Conservation (phyloP, 2,329 filamentous ascomycete species). For the Colletotrichum endophyticum region DNA sequence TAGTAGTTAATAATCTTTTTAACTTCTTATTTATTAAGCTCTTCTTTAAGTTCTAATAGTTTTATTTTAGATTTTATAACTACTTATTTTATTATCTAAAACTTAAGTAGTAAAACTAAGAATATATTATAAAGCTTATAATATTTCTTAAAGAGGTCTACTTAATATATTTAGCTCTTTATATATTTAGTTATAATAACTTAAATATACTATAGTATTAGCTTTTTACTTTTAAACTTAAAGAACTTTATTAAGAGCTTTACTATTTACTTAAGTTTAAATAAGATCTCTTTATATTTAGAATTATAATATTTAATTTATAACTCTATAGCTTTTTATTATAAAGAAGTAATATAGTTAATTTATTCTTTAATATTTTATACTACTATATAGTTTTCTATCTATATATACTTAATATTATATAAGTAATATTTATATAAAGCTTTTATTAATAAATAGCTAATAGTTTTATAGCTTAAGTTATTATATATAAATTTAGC, state of each 20-base stretch:
- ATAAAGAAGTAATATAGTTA: background rate
- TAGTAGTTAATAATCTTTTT: background rate
- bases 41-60: background rate
- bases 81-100: background rate
- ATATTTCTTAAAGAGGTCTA: background rate
- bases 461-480: too few species aligned
- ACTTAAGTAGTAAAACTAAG: background rate
- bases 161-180: background rate
- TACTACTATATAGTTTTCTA: background rate
- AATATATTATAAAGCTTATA: background rate
- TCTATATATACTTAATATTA: background rate
- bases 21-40: background rate
- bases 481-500: conserved; percentile 4
- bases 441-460: background rate
- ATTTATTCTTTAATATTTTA: background rate
- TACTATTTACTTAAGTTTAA: background rate
- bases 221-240: background rate
- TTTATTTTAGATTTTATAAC: background rate
- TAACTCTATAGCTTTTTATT: background rate
- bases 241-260: background rate
- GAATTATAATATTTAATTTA: background rate
- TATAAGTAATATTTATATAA: background rate
- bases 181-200: background rate
- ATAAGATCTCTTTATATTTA: background rate
- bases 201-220: background rate